phyloP scores from a whole-genome alignment of 1,284 basidiomycete genomes.

The Vanrija sp. region DNA sequence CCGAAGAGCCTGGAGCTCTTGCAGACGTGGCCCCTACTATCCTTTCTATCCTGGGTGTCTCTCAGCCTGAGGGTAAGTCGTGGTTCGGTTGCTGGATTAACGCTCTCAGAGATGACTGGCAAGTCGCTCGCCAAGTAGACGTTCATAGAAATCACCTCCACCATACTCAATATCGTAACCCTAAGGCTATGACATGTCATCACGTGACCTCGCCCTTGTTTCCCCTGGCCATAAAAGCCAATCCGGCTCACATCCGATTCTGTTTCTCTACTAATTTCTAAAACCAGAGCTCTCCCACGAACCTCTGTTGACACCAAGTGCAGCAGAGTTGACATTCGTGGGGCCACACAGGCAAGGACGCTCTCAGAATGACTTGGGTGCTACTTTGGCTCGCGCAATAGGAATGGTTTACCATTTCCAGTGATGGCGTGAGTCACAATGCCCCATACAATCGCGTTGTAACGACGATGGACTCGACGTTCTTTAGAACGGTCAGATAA shows the following conservation, averaged over 20 bases:
- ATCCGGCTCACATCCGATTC: not conserved
- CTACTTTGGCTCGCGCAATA: slow-evolving; percentile 22
- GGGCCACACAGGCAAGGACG: slow-evolving; percentile 3
- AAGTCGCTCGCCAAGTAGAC: slow-evolving; percentile 14
- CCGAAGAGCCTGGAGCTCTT: slow-evolving; percentile 62
- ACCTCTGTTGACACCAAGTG: slow-evolving; percentile 5
- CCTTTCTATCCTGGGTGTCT: slow-evolving; percentile 63
- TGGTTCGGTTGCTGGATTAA: too few species aligned
- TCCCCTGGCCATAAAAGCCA: not conserved
- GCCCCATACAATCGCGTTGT: slow-evolving; percentile 14
- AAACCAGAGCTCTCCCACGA: slow-evolving; percentile 14
- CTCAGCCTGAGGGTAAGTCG: slow-evolving; percentile 37
- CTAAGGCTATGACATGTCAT: not conserved
- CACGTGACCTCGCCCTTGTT: slow-evolving; percentile 1
- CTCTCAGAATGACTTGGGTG: slow-evolving; percentile 16
- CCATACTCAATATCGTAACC: too few species aligned
- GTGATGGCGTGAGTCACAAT: slow-evolving; percentile 20
- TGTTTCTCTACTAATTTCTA: slow-evolving; percentile 11
- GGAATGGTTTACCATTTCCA: not conserved
- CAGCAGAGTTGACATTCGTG: slow-evolving; percentile 16
- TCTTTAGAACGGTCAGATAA: not conserved
- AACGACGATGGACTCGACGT: too few species aligned
- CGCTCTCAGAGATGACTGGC: slow-evolving; percentile 15
- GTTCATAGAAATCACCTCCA: too few species aligned
- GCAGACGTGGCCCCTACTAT: slow-evolving; percentile 86